A percentile compares a stretch with the other conserved stretches of the same genome.
phyloP scores from a whole-genome alignment of 1,284 basidiomycete genomes.

The Ceratobasidium theobromae region DNA sequence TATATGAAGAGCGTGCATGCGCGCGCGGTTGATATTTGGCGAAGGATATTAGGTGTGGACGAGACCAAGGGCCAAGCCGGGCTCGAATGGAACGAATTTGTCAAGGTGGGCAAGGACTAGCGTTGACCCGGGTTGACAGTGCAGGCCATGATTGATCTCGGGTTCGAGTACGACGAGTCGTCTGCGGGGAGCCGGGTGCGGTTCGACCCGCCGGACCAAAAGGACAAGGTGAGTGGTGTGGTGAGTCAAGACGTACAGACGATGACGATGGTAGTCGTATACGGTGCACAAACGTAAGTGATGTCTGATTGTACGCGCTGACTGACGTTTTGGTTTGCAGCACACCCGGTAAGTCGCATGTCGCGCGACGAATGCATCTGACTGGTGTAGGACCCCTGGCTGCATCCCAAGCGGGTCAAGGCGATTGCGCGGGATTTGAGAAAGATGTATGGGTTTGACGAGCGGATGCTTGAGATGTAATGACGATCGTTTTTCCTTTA shows the following conservation, averaged over 20 bases:
- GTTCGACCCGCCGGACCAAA: constrained; percentile 33
- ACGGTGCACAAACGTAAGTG: constrained; percentile 29
- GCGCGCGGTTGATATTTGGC: background rate
- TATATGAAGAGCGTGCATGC: constrained; percentile 29
- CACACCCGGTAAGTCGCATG: constrained; percentile 9
- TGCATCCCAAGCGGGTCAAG: constrained; percentile 28
- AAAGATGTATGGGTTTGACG: constrained; percentile 28
- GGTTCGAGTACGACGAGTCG: constrained; percentile 32
- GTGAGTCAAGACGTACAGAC: background rate
- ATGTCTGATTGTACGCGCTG: background rate
- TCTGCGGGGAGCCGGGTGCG: constrained; percentile 34
- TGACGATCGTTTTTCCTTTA: background rate
- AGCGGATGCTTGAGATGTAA: background rate
- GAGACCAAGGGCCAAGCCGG: constrained; percentile 16
- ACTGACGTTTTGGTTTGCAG: constrained; percentile 7
- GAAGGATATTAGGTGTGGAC: constrained; percentile 11
- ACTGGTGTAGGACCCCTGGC: constrained; percentile 18
- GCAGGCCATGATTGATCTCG: constrained; percentile 34
- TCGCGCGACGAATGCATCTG: background rate
- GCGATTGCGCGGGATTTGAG: constrained; percentile 18
- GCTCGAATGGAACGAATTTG: constrained; percentile 34
- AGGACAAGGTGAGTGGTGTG: constrained; percentile 22
- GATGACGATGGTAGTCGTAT: constrained; percentile 6
- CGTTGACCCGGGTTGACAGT: background rate
- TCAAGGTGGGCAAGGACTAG: constrained; percentile 28